Conservation (phyloP, 148 eudicot genomes). For the Fagopyrum homotropicum region DNA sequence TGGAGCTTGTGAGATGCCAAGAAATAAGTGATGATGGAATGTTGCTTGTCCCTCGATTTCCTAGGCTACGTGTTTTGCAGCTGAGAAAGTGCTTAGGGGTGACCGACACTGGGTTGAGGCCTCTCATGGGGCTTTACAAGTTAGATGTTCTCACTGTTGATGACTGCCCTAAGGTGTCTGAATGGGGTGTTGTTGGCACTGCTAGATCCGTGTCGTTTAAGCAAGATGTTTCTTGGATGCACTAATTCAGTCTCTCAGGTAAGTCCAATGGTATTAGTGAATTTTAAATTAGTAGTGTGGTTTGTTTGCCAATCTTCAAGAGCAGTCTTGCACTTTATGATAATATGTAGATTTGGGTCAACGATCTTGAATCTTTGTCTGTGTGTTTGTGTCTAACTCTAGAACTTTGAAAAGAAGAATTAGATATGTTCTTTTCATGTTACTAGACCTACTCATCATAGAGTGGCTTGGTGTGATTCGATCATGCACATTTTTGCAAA, state of each 20-base stretch:
- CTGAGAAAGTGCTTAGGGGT: conserved; percentile 71
- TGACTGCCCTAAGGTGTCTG: conserved; percentile 80
- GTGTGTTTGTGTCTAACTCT: background rate
- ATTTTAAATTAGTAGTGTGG: background rate
- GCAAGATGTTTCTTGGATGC: conserved; percentile 89
- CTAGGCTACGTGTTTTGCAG: conserved; percentile 41
- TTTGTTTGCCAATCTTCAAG: background rate
- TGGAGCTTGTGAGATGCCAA: conserved; percentile 82
- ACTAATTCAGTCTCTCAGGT: conserved; percentile 22
- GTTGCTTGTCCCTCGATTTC: conserved; percentile 40
- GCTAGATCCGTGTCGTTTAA: conserved; percentile 58
- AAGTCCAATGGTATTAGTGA: background rate
- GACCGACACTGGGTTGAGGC: conserved; percentile 68
- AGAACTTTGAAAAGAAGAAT: background rate
- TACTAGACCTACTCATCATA: no score
- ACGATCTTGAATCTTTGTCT: background rate
- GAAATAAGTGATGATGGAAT: conserved; percentile 78
- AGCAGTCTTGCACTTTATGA: background rate
- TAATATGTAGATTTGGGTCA: background rate
- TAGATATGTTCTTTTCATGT: no score
- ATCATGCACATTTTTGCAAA: no score
- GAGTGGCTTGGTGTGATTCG: no score
- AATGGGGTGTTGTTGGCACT: conserved; percentile 53
- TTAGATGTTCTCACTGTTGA: conserved; percentile 48
- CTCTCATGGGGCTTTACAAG: conserved; percentile 46